These are phyloP conservation scores for Penicillium steckii DNA, from an alignment of 495 filamentous ascomycete species.

Conservation along the genomic window DNA sequence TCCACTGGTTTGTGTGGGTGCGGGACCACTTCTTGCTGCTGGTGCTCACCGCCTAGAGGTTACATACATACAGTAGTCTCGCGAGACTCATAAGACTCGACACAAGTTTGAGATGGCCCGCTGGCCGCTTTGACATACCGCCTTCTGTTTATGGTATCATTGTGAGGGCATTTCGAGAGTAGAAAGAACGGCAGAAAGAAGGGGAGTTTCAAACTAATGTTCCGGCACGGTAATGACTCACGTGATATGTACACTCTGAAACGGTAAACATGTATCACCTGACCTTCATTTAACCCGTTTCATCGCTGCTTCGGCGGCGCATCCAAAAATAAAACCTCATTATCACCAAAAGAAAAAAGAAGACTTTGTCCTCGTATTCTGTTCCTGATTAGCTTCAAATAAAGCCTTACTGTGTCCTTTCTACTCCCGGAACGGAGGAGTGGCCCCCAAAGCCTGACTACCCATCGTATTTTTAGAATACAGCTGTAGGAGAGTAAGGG, in stretches of 20 bases:
- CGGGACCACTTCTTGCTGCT: neutral
- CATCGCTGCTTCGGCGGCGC: neutral
- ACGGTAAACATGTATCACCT: neutral
- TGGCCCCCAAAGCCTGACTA: slow-evolving; percentile 16
- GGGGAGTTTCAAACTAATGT: neutral
- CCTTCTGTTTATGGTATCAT: too few relatives aligned
- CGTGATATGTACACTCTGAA: neutral
- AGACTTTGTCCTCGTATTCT: too few relatives aligned
- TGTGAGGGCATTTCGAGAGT: too few relatives aligned
- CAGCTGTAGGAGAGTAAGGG: too few relatives aligned
- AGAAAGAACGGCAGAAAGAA: too few relatives aligned
- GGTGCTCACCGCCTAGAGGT: neutral
- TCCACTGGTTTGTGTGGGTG: slow-evolving; percentile 7
- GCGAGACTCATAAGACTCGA: too few relatives aligned
- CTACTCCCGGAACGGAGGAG: slow-evolving; percentile 1
- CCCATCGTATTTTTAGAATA: slow-evolving; percentile 26
- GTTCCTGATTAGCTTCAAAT: too few relatives aligned
- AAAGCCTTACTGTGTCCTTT: neutral
- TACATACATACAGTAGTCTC: too few relatives aligned
- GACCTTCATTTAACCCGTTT: neutral
- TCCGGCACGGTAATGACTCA: neutral
- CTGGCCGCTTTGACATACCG: too few relatives aligned
- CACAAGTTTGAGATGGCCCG: too few relatives aligned
- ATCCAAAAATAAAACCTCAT: too few relatives aligned
- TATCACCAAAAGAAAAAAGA: too few relatives aligned